Base-by-base conservation (phyloP, 2,329 filamentous ascomycete genomes). In the Thyridium curvatum region DNA sequence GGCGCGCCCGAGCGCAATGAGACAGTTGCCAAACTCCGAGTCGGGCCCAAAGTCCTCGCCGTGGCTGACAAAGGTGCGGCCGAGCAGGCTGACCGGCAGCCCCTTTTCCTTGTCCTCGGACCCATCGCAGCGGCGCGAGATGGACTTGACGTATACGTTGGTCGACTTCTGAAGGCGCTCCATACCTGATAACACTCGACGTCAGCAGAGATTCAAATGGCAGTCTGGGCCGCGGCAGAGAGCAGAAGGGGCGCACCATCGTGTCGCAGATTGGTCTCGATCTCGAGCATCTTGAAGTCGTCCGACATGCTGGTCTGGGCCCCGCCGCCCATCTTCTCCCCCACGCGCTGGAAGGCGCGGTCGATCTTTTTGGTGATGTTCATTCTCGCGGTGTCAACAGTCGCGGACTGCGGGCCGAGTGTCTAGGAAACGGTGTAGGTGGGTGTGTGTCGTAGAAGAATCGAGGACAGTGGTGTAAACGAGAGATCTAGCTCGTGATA, bases 261-360 rank as follows among this genome's bases (percentile, higher is more conserved):
- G 49, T 94, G 83, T 46, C 91, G 79, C 53, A 95, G 71, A 41
- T 77, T 74, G 89, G 97, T 97, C 66, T 97, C 91, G 40, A 78
- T 72, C 66, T 97, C 90, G 52, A 97, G 68, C 43, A 78, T 77
- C 66, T 86, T 94, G 75, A 97, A 97, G 55, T 96, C 85, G 38
- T 97, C 89, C 0, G 87, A 85, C 47, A 88, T 80, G 59, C 74
- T 79, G 9, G 91, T 96, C 68, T 89, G 93, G 65, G 82, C 77
- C 65, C 96, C 90, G 48, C 79, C 79, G 52, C 91, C 91, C 86
- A 97, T 95, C 66, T 90, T 87, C 69, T 97, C 91, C 51, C 88
- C 88, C 30, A 90, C 88, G 91, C 91, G 97, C 83, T 97, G 91
- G 71, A 91, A 94, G 71, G 94, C 83, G 57, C 91, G 84, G 66